These are phyloP conservation scores for Liquidambar formosana DNA, from an alignment of 164 flowering plant genomes.

Conservation along the genomic window DNA sequence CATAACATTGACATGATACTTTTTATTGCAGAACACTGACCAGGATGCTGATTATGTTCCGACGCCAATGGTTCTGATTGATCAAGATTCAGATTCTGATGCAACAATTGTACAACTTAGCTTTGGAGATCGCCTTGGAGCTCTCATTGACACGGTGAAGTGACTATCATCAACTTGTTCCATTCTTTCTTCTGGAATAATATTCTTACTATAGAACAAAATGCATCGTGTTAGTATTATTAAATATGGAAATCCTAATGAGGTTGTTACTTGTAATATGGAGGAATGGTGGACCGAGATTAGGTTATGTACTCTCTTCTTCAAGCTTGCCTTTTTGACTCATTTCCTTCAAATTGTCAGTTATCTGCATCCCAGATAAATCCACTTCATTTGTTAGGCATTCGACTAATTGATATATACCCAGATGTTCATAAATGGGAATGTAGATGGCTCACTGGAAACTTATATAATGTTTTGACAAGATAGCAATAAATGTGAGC, in stretches of 20 bases:
- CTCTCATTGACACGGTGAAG: conserved; percentile 87
- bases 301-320: not conserved
- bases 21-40: conserved; percentile 44
- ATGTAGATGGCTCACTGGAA: no score
- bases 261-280: not conserved
- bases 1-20: not conserved
- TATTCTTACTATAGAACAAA: not conserved
- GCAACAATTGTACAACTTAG: conserved; percentile 87
- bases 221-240: not conserved
- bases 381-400: not conserved
- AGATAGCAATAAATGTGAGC: no score
- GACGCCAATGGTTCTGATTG: conserved; percentile 80
- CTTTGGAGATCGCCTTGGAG: conserved; percentile 98
- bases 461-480: no score
- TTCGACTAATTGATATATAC: no score
- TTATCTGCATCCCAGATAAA: no score
- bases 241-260: not conserved
- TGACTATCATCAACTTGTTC: not conserved
- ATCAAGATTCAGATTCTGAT: conserved; percentile 76
- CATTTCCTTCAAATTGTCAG: not conserved
- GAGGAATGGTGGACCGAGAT: not conserved
- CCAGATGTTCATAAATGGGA: no score
- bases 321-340: not conserved
- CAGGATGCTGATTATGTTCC: conserved; percentile 64
- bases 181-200: not conserved